phyloP scores from a whole-genome alignment of 2,329 filamentous ascomycete genomes.

The Graphilbum ipis-grandicollis region DNA sequence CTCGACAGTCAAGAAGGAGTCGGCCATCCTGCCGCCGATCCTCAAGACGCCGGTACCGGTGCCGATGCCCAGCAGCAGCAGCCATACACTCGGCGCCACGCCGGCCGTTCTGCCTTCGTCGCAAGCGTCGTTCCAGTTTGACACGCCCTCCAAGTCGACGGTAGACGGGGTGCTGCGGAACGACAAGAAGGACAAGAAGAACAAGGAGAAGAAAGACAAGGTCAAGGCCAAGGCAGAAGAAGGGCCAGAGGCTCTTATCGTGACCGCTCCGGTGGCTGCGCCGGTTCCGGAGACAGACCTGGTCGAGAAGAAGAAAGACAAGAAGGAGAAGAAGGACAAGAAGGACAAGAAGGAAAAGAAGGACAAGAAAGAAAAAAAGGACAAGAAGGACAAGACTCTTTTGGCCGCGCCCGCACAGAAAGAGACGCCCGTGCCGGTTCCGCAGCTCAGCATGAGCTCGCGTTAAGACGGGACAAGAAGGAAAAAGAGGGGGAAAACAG shows the following conservation, averaged over 20 bases:
- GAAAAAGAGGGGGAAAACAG: too few species aligned
- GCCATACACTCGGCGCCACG: too few species aligned
- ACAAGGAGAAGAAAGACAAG: constrained; percentile 3
- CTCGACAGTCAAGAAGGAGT: constrained; percentile 1
- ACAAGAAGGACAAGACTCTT: constrained; percentile 2
- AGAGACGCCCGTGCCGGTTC: constrained; percentile 9
- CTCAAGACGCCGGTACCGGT: background rate
- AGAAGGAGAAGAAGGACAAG: constrained; percentile 4
- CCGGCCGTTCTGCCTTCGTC: constrained; percentile 1
- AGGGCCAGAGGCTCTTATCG: too few species aligned
- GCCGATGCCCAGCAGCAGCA: background rate
- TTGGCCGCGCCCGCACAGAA: constrained; percentile 2
- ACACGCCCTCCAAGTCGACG: constrained; percentile 7
- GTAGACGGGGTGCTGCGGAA: background rate
- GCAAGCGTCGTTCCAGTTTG: constrained; percentile 4
- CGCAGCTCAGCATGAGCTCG: constrained; percentile 1
- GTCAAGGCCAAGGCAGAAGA: background rate
- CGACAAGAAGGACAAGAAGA: constrained; percentile 2
- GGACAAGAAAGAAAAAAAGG: constrained; percentile 1
- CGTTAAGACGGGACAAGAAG: too few species aligned
- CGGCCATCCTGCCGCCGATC: constrained; percentile 3
- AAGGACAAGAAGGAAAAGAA: constrained; percentile 5
- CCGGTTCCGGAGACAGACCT: too few species aligned
- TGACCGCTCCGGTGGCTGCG: too few species aligned
- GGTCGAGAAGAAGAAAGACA: background rate